Base-by-base conservation (phyloP, 2,329 filamentous ascomycete genomes). In the Arthrinium puccinioides region DNA sequence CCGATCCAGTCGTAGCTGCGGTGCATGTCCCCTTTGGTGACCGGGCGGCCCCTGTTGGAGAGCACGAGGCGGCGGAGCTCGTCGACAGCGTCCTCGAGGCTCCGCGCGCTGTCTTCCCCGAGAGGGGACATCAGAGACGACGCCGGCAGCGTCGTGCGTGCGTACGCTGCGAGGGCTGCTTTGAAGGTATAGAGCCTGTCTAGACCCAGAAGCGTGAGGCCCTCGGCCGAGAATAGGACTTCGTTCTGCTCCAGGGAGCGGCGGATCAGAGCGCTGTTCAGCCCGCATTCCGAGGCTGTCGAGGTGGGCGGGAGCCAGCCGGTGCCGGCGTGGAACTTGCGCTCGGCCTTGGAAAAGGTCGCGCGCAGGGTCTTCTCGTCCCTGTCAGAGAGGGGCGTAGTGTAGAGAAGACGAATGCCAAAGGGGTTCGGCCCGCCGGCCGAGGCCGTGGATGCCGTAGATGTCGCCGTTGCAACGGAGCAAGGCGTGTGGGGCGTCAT, bases 181-280 rank as follows among this genome's bases (percentile, higher is more conserved):
- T 81, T 81, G 60, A 84, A 76, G 28, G 73, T 77, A 59, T 81
- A 84, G 31, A 81, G 56, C 34, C 75, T 67, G 54, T 83, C 79
- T 9, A 82, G 65, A 0, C 75, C 68, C 11, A 81, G 54, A 7
- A 84, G 59, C 0, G 70, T 78, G 9, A 84, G 63, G 14, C 76
- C 75, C 19, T 74, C 70, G 2, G 73, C 69, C 2, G 69, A 69
- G 62, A 79, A 82, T 37, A 83, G 63, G 18, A 76, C 57, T 40
- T 79, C 73, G 51, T 80, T 76, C 47, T 83, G 79, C 27, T 60
- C 51, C 19, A 79, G 61, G 20, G 76, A 81, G 39, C 70, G 67
- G 37, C 67, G 64, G 32, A 81, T 63, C 13, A 83, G 62, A 35
- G 73, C 67, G 27, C 60, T 59, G 4, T 69, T 70, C 6, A 76